Evolutionary conservation across 306 rosid genomes (phyloP), one percentile per base, ranked within the genome.

Genomic region (Prunus mira): DNA sequence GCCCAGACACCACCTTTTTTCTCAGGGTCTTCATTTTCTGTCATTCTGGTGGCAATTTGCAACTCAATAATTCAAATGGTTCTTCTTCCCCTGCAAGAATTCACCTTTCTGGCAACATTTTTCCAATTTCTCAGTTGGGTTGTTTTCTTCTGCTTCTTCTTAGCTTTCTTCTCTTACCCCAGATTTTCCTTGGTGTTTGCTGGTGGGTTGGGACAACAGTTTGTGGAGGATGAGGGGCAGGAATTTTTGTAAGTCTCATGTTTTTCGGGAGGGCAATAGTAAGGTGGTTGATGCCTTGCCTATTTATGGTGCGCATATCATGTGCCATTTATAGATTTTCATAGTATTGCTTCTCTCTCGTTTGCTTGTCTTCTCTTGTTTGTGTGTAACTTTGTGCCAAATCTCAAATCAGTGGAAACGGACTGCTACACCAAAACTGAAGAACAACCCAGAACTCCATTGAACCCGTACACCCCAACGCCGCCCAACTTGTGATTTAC

Each of bases 1-100:
- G 38, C 93, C 97, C 97, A 93, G 92, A 93, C 88, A 50, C 91
- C 84, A 46, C 98, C 93, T 76, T 54, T 82, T 54, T 17, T 58
- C 0, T 87, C 88, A 66, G 69, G 76, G 13, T 84, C 91, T n/a
- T 79, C 90, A 82, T 85, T 86, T 19, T 73, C 80, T 64, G 86
- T 92, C 43, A 80, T 88, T 84, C 85, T 80, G 68, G 93, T 77
- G 76, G 78, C 79, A 91, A 91, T n/a, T 86, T 78, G 76, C 57
- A 72, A 67, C 45, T 78, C 58, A 38, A 27, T 28, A 10, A n/a
- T 81, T 80, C 72, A 64, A 72, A 71, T 30, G 76, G 46, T 57
- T 61, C 66, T 32, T 24, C 65, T 38, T 34, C 50, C 45, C 24
- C 50, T 55, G n/a, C 43, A 32, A 7, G 15, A 65, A 18, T 34